These are phyloP conservation scores for Caloboletus firmus DNA, from an alignment of 1,284 basidiomycete species.

Conservation along the genomic window DNA sequence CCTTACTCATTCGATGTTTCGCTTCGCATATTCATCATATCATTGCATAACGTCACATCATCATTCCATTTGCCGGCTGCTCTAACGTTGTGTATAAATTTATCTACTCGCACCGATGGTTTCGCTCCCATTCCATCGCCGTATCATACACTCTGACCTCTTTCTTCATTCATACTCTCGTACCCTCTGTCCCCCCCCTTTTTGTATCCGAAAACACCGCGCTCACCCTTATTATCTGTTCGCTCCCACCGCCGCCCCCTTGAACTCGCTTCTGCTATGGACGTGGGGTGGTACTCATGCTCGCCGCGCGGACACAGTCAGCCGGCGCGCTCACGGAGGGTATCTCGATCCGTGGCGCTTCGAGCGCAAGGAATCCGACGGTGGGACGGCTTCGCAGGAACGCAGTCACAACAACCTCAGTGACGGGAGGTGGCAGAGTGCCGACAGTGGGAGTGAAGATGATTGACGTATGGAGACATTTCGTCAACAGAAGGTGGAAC, in stretches of 20 bases:
- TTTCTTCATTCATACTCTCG: slow-evolving; percentile 8
- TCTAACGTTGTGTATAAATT: slow-evolving; percentile 16
- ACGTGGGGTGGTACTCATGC: slow-evolving; percentile 28
- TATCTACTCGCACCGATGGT: slow-evolving; percentile 19
- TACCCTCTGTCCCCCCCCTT: slow-evolving; percentile 34
- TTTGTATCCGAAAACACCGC: slow-evolving; percentile 36
- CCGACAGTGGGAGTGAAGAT: slow-evolving; percentile 36
- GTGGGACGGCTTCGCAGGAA: slow-evolving; percentile 58
- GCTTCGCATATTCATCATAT: slow-evolving; percentile 29
- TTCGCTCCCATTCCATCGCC: slow-evolving; percentile 11
- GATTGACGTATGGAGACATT: slow-evolving; percentile 66
- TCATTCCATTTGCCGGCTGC: slow-evolving; percentile 11
- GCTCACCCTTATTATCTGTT: slow-evolving; percentile 42
- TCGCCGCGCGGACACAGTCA: slow-evolving; percentile 36
- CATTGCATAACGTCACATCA: slow-evolving; percentile 25
- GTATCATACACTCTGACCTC: slow-evolving; percentile 8
- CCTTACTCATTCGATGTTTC: slow-evolving; percentile 28
- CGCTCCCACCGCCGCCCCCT: slow-evolving; percentile 27
- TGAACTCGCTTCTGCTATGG: slow-evolving; percentile 28
- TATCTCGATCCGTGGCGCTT: slow-evolving; percentile 36
- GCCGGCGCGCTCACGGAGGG: slow-evolving; percentile 29
- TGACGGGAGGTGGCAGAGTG: slow-evolving; percentile 13
- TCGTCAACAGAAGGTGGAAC: slow-evolving; percentile 71
- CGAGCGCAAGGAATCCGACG: slow-evolving; percentile 35
- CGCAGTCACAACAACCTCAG: slow-evolving; percentile 41